phyloP scores from a whole-genome alignment of 176 grass and related monocot species.

The Eragrostis nindensis region DNA sequence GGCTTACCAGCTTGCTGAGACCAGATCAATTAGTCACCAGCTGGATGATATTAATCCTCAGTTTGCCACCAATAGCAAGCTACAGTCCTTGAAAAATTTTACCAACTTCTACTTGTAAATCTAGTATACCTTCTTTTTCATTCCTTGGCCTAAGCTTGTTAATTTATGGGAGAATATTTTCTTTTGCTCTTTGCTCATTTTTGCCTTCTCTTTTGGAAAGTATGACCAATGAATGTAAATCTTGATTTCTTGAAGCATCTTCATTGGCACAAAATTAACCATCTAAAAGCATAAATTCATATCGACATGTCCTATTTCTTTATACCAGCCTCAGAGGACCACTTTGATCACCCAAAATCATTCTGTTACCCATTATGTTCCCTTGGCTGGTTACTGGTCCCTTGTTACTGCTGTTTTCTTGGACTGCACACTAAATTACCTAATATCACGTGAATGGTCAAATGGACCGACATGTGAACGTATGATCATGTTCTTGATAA shows the following conservation, averaged over 20 bases:
- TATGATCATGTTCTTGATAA: slow-evolving; percentile 35
- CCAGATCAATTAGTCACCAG: background rate
- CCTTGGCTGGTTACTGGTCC: slow-evolving; percentile 5
- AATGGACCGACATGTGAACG: slow-evolving; percentile 13
- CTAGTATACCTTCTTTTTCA: background rate
- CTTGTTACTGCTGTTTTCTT: background rate
- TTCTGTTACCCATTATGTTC: background rate
- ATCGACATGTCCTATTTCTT: background rate
- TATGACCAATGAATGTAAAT: background rate
- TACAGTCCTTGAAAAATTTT: background rate
- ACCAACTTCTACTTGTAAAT: background rate
- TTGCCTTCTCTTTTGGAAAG: background rate
- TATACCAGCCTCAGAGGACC: slow-evolving; percentile 8
- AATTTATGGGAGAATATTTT: background rate
- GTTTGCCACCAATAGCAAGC: background rate
- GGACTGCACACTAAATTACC: background rate
- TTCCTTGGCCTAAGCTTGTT: background rate
- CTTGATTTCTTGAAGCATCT: background rate
- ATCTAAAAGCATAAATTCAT: background rate
- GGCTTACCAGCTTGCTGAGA: background rate
- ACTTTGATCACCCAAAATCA: slow-evolving; percentile 24
- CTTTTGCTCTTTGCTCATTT: background rate
- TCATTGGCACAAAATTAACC: background rate
- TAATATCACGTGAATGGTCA: slow-evolving; percentile 14
- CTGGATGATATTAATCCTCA: background rate